Evolutionary conservation across 352 stramenopile genomes (phyloP).

Genomic region (Phytophthora meadii): DNA sequence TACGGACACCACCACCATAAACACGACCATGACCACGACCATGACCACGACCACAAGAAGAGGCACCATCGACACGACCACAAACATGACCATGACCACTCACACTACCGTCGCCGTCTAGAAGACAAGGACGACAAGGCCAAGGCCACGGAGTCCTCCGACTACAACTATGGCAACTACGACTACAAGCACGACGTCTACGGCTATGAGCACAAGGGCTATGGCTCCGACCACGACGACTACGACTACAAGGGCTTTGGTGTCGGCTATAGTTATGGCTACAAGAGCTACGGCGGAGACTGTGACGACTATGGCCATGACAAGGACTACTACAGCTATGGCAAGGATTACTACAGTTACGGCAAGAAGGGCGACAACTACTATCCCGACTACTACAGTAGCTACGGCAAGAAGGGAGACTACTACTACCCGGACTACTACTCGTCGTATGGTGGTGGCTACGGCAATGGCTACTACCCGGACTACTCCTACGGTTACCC

Average conservation of each 20-base stretch:
- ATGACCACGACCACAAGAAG: conserved; percentile 6
- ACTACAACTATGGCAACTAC: not conserved
- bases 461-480: not conserved
- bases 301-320: not conserved
- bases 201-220: not conserved
- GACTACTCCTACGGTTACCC: not conserved
- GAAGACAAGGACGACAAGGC: not conserved
- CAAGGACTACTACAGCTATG: not conserved
- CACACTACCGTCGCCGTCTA: conserved; percentile 1
- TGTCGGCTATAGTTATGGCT: not conserved
- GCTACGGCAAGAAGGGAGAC: not conserved
- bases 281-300: not conserved
- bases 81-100: conserved; percentile 18
- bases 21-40: conserved; percentile 4
- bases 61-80: not conserved
- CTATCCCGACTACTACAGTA: not conserved
- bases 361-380: not conserved
- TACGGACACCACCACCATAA: conserved; percentile 16
- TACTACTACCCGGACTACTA: not conserved
- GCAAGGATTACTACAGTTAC: not conserved
- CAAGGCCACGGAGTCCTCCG: not conserved
- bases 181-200: not conserved
- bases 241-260: not conserved
- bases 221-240: not conserved
- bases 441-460: not conserved